Evolutionary conservation across 345 rosid species (phyloP).

Genomic region (Firmiana major): DNA sequence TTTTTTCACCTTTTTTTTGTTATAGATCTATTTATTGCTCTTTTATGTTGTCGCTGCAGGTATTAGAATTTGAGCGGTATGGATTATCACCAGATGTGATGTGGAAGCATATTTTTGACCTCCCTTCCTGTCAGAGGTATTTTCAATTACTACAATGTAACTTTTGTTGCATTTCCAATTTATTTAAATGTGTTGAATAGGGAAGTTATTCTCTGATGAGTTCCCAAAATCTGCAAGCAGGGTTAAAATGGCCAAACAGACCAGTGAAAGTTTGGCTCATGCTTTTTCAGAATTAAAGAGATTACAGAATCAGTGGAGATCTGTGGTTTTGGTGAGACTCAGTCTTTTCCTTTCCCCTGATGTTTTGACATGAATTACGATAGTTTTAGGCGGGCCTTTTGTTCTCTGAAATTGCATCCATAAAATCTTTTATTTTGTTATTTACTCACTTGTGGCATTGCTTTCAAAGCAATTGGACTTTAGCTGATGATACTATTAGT

Average conservation of each 20-base stretch:
- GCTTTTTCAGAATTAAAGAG: constrained; percentile 64
- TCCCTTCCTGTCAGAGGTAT: constrained; percentile 65
- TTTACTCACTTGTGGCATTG: background rate
- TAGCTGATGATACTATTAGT: background rate
- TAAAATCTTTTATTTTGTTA: background rate
- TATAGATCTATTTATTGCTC: background rate
- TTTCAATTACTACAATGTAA: constrained; percentile 3
- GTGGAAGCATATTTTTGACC: constrained; percentile 47
- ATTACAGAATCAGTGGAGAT: constrained; percentile 58
- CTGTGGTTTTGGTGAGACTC: constrained; percentile 64
- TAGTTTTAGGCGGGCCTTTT: background rate
- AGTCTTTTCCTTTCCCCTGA: constrained; percentile 12
- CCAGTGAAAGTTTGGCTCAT: constrained; percentile 41
- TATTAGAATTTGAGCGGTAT: constrained; percentile 32
- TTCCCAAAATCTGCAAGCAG: constrained; percentile 37
- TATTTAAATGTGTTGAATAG: constrained; percentile 1
- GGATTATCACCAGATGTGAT: constrained; percentile 44
- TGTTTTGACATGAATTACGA: background rate
- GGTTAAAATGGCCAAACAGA: constrained; percentile 41
- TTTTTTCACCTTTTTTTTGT: background rate
- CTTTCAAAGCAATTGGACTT: background rate
- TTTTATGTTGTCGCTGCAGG: constrained; percentile 27
- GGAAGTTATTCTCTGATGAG: constrained; percentile 26
- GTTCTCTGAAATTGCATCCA: background rate
- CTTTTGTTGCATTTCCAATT: constrained; percentile 1